These are phyloP conservation scores for Stipa capillata DNA, from an alignment of 176 grass and related monocot species.

Conservation along the genomic window DNA sequence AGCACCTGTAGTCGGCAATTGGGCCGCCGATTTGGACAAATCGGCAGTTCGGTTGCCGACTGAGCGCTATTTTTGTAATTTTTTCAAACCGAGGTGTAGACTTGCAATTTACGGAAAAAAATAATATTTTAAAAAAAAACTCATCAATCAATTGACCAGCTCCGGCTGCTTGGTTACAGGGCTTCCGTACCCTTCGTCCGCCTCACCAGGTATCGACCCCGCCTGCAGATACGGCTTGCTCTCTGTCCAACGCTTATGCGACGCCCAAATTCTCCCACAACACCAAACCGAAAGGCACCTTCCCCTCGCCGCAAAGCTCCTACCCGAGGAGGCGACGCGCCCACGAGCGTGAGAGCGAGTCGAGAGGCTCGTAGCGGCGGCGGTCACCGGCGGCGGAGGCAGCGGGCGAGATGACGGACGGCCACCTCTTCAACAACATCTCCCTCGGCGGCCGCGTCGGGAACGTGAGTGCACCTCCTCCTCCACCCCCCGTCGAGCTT, in stretches of 20 bases:
- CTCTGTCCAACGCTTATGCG: conserved; percentile 5
- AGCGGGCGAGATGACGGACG: conserved; percentile 40
- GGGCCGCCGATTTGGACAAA: no score
- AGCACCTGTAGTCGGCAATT: no score
- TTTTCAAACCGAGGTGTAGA: no score
- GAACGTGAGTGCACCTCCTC: conserved; percentile 39
- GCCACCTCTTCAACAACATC: conserved; percentile 64
- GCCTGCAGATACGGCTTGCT: neutral
- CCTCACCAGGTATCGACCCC: neutral
- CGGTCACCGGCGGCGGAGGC: neutral
- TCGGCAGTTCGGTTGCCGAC: no score
- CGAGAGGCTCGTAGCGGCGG: neutral
- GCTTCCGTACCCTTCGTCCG: no score
- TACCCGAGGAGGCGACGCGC: neutral
- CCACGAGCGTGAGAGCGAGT: neutral
- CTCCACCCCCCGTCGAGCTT: neutral
- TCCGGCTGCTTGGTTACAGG: no score
- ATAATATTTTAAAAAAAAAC: no score
- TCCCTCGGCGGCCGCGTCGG: conserved; percentile 75
- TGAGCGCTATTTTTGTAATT: no score
- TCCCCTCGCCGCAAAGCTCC: conserved; percentile 8
- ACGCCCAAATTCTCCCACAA: neutral
- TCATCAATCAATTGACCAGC: no score
- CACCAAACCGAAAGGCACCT: neutral
- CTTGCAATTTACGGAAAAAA: no score